phyloP scores from a whole-genome alignment of 148 eudicot species.

The Rhododendron kiyosumense region DNA sequence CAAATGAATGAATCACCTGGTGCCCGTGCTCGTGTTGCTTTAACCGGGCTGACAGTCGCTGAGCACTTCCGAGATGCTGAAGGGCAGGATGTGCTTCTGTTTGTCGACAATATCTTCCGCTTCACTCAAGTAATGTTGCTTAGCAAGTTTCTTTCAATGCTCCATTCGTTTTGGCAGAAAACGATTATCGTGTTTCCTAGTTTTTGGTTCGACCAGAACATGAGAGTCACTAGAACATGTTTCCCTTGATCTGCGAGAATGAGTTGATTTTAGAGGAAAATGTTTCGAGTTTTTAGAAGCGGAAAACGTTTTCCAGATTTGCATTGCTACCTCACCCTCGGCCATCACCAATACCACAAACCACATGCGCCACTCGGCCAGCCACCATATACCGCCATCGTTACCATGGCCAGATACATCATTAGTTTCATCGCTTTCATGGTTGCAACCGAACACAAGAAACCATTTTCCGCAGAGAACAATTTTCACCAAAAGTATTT shows the following conservation, averaged over 20 bases:
- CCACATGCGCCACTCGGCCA: neutral
- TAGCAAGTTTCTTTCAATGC: neutral
- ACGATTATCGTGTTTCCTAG: neutral
- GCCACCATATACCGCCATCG: neutral
- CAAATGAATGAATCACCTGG: conserved; percentile 81
- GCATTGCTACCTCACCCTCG: neutral
- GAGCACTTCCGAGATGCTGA: conserved; percentile 75
- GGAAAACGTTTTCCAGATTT: neutral
- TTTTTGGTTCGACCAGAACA: neutral
- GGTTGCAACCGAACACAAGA: neutral
- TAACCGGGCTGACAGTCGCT: conserved; percentile 68
- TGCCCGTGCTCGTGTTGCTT: conserved; percentile 75
- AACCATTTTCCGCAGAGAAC: neutral
- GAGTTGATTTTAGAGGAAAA: neutral
- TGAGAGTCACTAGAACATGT: neutral
- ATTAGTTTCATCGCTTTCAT: neutral
- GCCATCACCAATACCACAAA: neutral
- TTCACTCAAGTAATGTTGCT: conserved; percentile 49
- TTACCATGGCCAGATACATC: neutral
- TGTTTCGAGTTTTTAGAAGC: neutral
- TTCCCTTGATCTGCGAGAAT: neutral
- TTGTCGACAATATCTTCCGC: conserved; percentile 71
- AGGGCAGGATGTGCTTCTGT: conserved; percentile 69
- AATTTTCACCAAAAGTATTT: neutral
- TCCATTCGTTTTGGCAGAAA: neutral